A percentile compares a stretch with the other conserved stretches of the same genome.
Conservation (phyloP, 768 basidiomycete genomes). For the Cystobasidium ongulense region DNA sequence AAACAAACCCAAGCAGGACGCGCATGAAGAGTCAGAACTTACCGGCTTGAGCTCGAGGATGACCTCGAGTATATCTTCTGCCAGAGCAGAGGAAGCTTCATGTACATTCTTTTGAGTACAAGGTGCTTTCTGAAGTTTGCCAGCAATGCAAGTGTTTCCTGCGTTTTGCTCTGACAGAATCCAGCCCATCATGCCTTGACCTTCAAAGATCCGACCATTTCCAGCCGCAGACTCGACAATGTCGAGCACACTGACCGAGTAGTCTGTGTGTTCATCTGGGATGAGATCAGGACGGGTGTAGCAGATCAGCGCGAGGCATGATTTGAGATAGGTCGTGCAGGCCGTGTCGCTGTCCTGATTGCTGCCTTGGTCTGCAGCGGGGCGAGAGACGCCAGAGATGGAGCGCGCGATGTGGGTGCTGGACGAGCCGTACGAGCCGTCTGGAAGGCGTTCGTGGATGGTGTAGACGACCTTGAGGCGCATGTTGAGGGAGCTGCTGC, state of each 20-base stretch:
- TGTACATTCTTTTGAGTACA: background rate
- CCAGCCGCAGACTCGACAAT: conserved; percentile 4
- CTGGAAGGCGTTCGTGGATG: background rate
- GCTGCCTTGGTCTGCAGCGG: background rate
- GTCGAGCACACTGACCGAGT: conserved; percentile 27
- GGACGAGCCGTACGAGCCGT: background rate
- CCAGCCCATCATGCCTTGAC: conserved; percentile 29
- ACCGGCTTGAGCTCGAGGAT: conserved; percentile 29
- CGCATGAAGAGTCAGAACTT: background rate
- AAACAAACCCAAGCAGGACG: conserved; percentile 3
- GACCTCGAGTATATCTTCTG: conserved; percentile 5
- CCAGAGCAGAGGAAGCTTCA: background rate
- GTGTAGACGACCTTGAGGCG: conserved; percentile 24
- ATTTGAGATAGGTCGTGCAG: conserved; percentile 4
- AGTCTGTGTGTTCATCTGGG: background rate
- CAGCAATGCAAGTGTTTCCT: background rate
- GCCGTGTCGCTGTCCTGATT: background rate
- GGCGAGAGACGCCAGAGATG: background rate
- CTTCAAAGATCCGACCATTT: conserved; percentile 6
- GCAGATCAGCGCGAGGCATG: conserved; percentile 19
- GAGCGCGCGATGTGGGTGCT: background rate
- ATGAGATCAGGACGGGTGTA: conserved; percentile 20
- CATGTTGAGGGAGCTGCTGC: background rate
- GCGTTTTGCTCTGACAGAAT: background rate
- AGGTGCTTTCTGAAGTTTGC: background rate